These are phyloP conservation scores for Hymenoscyphus salicellus DNA, from an alignment of 2,329 filamentous ascomycete species.

Conservation along the genomic window DNA sequence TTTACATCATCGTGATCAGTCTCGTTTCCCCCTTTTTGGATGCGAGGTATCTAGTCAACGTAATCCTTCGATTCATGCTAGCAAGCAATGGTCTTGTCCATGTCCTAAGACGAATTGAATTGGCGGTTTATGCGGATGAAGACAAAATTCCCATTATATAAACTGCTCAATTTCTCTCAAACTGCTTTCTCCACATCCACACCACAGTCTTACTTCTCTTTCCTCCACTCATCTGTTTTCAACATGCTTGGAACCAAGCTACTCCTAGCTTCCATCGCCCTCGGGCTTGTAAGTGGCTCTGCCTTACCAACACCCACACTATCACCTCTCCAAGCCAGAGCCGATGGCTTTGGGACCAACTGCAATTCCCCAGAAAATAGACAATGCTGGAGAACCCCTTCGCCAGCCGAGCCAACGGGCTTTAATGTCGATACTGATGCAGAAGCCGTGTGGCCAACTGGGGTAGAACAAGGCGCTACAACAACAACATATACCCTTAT, in stretches of 20 bases:
- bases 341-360: background rate
- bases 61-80: no score
- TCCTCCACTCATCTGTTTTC: no score
- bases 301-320: background rate
- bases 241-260: conserved; percentile 5
- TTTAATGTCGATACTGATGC: conserved; percentile 6
- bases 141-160: no score
- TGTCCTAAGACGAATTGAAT: no score
- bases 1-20: no score
- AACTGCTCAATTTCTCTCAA: no score
- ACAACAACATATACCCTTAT: conserved; percentile 3
- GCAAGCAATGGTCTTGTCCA: no score
- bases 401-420: background rate
- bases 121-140: no score
- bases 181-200: no score
- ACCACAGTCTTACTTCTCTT: no score
- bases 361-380: conserved; percentile 3
- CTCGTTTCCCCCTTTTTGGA: no score
- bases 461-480: background rate
- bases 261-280: conserved; percentile 3
- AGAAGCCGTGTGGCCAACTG: background rate
- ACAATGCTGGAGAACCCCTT: background rate
- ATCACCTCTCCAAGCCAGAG: background rate
- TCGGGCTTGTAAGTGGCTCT: background rate
- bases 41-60: no score